These are phyloP conservation scores for Trichoderma sp. DNA, from an alignment of 2,329 filamentous ascomycete species.

Conservation along the genomic window DNA sequence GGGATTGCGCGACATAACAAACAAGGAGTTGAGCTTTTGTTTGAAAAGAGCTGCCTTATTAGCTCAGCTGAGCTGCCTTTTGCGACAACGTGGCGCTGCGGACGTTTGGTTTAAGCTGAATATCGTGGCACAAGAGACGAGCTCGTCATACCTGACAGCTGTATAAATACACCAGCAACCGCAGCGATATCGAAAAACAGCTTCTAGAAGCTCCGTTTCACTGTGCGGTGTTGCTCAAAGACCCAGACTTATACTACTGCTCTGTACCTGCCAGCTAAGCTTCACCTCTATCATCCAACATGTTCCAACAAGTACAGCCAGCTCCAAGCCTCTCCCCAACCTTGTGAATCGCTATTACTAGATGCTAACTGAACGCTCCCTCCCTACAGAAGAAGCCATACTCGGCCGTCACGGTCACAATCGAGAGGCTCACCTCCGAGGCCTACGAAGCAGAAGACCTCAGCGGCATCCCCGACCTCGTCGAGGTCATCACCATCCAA, in stretches of 20 bases:
- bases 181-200: background rate
- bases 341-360: background rate
- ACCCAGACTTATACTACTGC: background rate
- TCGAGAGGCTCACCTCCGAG: slow-evolving; percentile 89
- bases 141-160: background rate
- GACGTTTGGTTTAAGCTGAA: background rate
- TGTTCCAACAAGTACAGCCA: slow-evolving; percentile 33
- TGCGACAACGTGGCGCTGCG: slow-evolving; percentile 6
- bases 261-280: background rate
- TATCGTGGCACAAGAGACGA: background rate
- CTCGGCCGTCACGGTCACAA: slow-evolving; percentile 87
- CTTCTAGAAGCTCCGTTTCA: background rate
- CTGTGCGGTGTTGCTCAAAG: background rate
- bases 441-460: slow-evolving; percentile 88
- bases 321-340: background rate
- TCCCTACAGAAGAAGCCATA: slow-evolving; percentile 67
- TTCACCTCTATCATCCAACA: slow-evolving; percentile 20
- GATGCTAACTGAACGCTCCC: background rate
- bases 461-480: slow-evolving; percentile 87
- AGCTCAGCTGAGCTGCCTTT: background rate
- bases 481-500: slow-evolving; percentile 92
- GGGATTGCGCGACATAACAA: background rate
- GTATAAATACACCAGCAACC: background rate
- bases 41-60: background rate
- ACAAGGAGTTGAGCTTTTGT: background rate